These are phyloP conservation scores for Jackrogersella minutella DNA, from an alignment of 495 filamentous ascomycete genomes.

Conservation along the genomic window DNA sequence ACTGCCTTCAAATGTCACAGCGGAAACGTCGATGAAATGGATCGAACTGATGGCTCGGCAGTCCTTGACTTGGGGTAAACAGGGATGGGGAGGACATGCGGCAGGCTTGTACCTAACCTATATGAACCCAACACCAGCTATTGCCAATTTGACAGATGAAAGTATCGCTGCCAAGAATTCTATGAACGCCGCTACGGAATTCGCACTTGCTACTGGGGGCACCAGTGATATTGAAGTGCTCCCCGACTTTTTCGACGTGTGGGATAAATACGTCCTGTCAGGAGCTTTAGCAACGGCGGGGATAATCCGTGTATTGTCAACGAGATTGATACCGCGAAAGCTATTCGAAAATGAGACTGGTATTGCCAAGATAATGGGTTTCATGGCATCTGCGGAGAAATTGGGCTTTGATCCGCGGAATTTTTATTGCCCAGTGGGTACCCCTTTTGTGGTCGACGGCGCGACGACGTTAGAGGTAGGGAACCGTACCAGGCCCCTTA, in stretches of 20 bases:
- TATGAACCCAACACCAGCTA: constrained; percentile 48
- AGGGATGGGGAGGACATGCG: constrained; percentile 60
- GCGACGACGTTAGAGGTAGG: constrained; percentile 10
- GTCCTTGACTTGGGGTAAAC: constrained; percentile 52
- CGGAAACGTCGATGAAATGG: constrained; percentile 42
- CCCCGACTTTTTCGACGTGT: constrained; percentile 47
- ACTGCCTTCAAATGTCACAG: constrained; percentile 41
- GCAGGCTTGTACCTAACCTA: constrained; percentile 49
- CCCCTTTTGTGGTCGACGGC: constrained; percentile 25
- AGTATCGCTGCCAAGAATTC: constrained; percentile 42
- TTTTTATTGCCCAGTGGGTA: constrained; percentile 37
- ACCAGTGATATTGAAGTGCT: constrained; percentile 45
- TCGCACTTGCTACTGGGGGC: constrained; percentile 45
- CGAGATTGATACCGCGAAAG: constrained; percentile 48
- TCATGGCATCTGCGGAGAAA: constrained; percentile 21
- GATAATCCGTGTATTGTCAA: constrained; percentile 43
- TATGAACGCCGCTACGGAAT: constrained; percentile 43
- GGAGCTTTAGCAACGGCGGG: constrained; percentile 45
- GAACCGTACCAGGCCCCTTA: constrained; percentile 37
- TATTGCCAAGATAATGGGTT: constrained; percentile 34
- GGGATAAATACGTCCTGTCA: constrained; percentile 48
- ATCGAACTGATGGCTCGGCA: constrained; percentile 53
- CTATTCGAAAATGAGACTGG: constrained; percentile 36
- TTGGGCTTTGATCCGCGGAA: constrained; percentile 36
- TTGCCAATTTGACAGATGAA: constrained; percentile 34